phyloP scores from a whole-genome alignment of 2,329 filamentous ascomycete genomes.

The Pseudovirgaria hyperparasitica region DNA sequence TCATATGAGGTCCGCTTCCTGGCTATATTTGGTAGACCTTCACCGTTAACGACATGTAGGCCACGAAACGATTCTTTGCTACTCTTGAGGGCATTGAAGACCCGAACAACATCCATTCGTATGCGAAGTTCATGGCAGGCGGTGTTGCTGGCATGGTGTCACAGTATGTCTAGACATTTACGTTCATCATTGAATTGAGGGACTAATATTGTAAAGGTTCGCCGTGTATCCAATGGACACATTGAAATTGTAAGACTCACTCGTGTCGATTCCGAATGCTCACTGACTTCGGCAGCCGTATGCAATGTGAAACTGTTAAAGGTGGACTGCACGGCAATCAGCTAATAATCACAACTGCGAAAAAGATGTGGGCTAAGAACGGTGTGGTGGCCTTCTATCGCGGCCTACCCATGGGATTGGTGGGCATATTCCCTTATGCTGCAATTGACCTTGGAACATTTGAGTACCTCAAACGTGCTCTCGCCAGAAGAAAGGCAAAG shows the following conservation, averaged over 20 bases:
- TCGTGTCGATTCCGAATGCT: not conserved
- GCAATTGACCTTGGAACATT: constrained; percentile 95
- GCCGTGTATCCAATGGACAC: constrained; percentile 92
- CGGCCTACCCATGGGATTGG: constrained; percentile 80
- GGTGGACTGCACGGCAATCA: constrained; percentile 73
- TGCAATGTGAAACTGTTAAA: constrained; percentile 89
- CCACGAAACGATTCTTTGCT: constrained; percentile 76
- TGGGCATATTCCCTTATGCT: constrained; percentile 96
- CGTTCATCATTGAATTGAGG: constrained; percentile 8
- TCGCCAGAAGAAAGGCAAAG: constrained; percentile 58
- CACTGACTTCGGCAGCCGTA: constrained; percentile 39
- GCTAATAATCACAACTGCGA: constrained; percentile 68
- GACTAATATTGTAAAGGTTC: constrained; percentile 40
- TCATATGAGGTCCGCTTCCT: constrained; percentile 60
- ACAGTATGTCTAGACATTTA: constrained; percentile 45
- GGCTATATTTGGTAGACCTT: constrained; percentile 1
- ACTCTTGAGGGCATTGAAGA: constrained; percentile 80
- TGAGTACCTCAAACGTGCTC: constrained; percentile 72
- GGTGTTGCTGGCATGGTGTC: constrained; percentile 74
- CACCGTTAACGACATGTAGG: constrained; percentile 29
- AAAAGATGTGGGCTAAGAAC: constrained; percentile 72
- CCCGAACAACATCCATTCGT: constrained; percentile 62
- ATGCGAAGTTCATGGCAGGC: constrained; percentile 82
- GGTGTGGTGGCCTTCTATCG: constrained; percentile 73
- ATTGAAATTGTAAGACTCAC: constrained; percentile 49